Conservation (phyloP, 352 stramenopile genomes). For the Phytophthora pseudosyringae region DNA sequence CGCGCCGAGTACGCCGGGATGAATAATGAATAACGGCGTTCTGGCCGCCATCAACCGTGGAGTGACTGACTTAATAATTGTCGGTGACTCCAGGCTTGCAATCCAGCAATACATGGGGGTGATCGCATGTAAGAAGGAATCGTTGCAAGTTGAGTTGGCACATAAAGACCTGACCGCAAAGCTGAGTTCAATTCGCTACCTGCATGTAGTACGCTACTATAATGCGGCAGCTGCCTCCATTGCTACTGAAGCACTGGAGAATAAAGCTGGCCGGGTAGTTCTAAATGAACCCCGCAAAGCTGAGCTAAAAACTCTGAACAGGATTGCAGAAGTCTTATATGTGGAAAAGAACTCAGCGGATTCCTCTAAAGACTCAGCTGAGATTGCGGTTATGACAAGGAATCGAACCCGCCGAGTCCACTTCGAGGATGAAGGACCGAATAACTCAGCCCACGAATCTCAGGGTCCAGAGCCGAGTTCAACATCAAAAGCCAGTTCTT, state of each 20-base stretch:
- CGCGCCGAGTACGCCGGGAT: slow-evolving; percentile 6
- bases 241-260: slow-evolving; percentile 1
- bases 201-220: background rate
- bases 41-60: background rate
- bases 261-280: background rate
- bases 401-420: no score
- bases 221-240: slow-evolving; percentile 2
- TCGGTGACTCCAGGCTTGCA: slow-evolving; percentile 7
- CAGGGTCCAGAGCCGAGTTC: no score
- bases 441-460: no score
- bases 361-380: no score
- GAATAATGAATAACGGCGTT: slow-evolving; percentile 8
- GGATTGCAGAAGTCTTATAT: no score
- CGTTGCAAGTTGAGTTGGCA: background rate
- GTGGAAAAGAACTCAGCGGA: no score
- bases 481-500: no score
- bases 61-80: slow-evolving; percentile 11
- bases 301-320: no score
- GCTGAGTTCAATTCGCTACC: background rate
- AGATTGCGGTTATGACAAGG: no score
- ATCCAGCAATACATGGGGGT: slow-evolving; percentile 17
- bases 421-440: no score
- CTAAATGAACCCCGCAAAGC: background rate
- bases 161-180: background rate
- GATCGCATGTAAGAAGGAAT: slow-evolving; percentile 7